Conservation (phyloP, 2,329 filamentous ascomycete species). For the Colletotrichum nymphaeae region DNA sequence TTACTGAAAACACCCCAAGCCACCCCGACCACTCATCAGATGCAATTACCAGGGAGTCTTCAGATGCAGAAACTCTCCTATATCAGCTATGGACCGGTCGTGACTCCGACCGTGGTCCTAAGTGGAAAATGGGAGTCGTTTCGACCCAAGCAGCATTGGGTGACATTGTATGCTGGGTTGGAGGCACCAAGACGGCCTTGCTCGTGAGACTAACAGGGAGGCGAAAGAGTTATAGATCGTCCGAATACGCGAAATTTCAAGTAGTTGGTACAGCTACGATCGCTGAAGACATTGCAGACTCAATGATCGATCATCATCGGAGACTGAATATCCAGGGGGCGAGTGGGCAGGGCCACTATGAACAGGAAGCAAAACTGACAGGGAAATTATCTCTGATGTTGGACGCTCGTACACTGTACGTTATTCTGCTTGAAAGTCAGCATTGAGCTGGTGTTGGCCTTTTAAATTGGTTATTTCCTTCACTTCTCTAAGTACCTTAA, state of each 20-base stretch:
- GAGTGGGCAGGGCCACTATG: background rate
- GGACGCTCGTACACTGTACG: background rate
- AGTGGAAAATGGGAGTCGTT: background rate
- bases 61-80: background rate
- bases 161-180: background rate
- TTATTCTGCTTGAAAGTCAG: background rate
- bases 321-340: background rate
- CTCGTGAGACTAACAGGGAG: background rate
- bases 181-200: background rate
- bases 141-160: background rate
- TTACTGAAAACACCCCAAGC: background rate
- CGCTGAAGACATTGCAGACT: background rate
- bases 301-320: background rate
- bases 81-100: background rate
- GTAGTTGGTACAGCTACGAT: background rate
- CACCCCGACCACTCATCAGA: background rate
- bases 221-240: fast-evolving
- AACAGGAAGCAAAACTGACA: background rate
- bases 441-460: background rate
- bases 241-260: background rate
- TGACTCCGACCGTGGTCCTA: background rate
- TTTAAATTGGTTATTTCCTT: no score
- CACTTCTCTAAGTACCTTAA: no score
- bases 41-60: fast-evolving
- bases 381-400: background rate